Evolutionary conservation across 768 basidiomycete genomes (phyloP), one percentile per base, ranked within the genome.

Genomic region (Mycena crocata): DNA sequence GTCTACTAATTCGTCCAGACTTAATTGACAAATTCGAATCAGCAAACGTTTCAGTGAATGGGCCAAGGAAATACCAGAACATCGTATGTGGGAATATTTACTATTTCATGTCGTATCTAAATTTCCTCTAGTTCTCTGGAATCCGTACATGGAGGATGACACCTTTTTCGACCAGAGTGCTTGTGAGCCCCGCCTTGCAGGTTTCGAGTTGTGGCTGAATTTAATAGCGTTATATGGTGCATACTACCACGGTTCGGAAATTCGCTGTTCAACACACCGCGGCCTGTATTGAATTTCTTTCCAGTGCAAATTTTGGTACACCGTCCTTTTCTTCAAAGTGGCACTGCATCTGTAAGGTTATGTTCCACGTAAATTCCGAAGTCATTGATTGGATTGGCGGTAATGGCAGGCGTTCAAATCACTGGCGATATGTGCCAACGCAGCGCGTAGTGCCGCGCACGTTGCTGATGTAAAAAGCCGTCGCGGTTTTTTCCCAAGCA

Each of bases 381-480:
- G 37, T 19, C 15, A 28, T 37, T 48, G 42, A 64, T 21, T 23
- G 49, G 10, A 12, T 34, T 17, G 5, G 23, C 26, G 1, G 24
- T 21, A 24, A 9, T 23, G 17, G 23, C 39, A 69, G 68, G 52
- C 60, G 46, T 37, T 69, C 19, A 70, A 87, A 89, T 14, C 89
- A 0, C 82, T 90, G 10, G 87, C 89, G 0, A 90, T 91, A 55
- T 90, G 89, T 74, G 84, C 86, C 32, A 90, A 89, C 39, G 83
- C 90, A 1, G 87, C 90, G 0, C 81, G 90, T 15, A 88, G 88
- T 0, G 85, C 83, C 51, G 81, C 81, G n/a, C 88, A 87, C 56
- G 80, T 92, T 32, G 73, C 87, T 50, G 88, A 90, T 63, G 77
- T 80, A 17, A 79, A 81, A 54, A 77, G 79, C 42, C 71, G 62